A percentile compares a stretch with the other conserved stretches of the same genome.
phyloP scores from a whole-genome alignment of 106 monocot genomes.

The Posidonia australis region DNA sequence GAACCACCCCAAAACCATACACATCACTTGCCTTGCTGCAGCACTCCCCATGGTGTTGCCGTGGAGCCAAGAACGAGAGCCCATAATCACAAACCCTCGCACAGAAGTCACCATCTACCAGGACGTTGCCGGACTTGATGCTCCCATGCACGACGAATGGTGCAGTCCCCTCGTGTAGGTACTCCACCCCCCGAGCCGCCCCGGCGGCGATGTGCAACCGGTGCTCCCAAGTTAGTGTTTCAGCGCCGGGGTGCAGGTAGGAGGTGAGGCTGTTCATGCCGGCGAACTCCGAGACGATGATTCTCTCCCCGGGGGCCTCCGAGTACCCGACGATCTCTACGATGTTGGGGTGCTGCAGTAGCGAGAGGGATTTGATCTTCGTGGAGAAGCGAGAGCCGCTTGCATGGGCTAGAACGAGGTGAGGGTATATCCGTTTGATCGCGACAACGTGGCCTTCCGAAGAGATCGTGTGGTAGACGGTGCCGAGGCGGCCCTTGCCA shows the following conservation, averaged over 20 bases:
- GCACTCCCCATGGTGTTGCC: conserved; percentile 1
- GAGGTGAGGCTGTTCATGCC: conserved; percentile 17
- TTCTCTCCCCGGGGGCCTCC: conserved; percentile 40
- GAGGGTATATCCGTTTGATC: conserved; percentile 32
- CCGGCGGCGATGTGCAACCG: conserved; percentile 30
- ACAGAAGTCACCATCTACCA: conserved; percentile 16
- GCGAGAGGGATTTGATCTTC: conserved; percentile 30
- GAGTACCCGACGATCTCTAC: conserved; percentile 34
- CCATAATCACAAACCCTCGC: conserved; percentile 33
- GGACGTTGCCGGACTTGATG: conserved; percentile 18
- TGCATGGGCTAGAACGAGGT: conserved; percentile 24
- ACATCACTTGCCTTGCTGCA: conserved; percentile 37
- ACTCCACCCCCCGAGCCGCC: conserved; percentile 32
- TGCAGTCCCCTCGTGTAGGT: conserved; percentile 27
- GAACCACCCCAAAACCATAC: conserved; percentile 36
- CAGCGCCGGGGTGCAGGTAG: conserved; percentile 6
- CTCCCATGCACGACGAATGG: conserved; percentile 28
- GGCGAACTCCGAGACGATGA: conserved; percentile 29
- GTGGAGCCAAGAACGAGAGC: conserved; percentile 19
- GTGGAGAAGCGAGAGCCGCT: conserved; percentile 28
- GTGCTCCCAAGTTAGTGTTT: conserved; percentile 15
- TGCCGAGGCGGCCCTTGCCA: conserved; percentile 24
- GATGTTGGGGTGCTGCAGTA: conserved; percentile 33
- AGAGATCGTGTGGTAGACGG: conserved; percentile 27
- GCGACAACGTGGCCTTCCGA: conserved; percentile 17